Evolutionary conservation across 768 basidiomycete genomes (phyloP).

Genomic region (Zangia roseola): DNA sequence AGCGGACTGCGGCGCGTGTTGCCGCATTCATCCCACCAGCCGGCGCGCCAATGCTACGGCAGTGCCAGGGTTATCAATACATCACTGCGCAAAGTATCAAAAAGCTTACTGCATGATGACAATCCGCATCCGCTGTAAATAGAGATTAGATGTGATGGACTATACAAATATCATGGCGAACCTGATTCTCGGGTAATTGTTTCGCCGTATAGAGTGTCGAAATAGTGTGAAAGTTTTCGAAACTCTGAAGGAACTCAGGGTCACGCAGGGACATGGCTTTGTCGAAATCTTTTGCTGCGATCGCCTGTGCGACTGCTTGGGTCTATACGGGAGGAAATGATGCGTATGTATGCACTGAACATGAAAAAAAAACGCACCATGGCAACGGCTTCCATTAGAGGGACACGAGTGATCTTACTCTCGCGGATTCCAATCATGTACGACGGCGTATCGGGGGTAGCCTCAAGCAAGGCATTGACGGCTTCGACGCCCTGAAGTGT

Average conservation of each 20-base stretch:
- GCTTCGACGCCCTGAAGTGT: slow-evolving; percentile 97
- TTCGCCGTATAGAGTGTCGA: slow-evolving; percentile 58
- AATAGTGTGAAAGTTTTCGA: slow-evolving; percentile 81
- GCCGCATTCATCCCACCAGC: slow-evolving; percentile 99
- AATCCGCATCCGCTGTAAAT: slow-evolving; percentile 64
- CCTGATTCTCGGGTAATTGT: slow-evolving; percentile 51
- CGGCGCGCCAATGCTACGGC: slow-evolving; percentile 83
- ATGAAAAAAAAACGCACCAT: slow-evolving; percentile 48
- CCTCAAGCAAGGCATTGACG: slow-evolving; percentile 80
- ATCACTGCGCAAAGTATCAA: neutral
- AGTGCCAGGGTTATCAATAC: neutral
- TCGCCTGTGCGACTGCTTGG: slow-evolving; percentile 78
- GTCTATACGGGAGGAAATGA: slow-evolving; percentile 51
- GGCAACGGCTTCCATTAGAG: slow-evolving; percentile 89
- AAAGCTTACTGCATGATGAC: slow-evolving; percentile 80
- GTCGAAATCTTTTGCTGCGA: slow-evolving; percentile 78
- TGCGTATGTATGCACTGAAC: slow-evolving; percentile 2
- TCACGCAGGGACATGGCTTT: slow-evolving; percentile 88
- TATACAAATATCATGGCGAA: slow-evolving; percentile 19
- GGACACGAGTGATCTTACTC: slow-evolving; percentile 92
- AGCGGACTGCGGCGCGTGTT: slow-evolving; percentile 90
- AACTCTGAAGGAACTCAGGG: slow-evolving; percentile 83
- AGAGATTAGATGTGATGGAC: slow-evolving; percentile 10
- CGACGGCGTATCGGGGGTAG: slow-evolving; percentile 87
- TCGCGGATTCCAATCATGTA: slow-evolving; percentile 97